Conservation (phyloP, 495 filamentous ascomycete genomes). For the Aspergillus olivimuriae region DNA sequence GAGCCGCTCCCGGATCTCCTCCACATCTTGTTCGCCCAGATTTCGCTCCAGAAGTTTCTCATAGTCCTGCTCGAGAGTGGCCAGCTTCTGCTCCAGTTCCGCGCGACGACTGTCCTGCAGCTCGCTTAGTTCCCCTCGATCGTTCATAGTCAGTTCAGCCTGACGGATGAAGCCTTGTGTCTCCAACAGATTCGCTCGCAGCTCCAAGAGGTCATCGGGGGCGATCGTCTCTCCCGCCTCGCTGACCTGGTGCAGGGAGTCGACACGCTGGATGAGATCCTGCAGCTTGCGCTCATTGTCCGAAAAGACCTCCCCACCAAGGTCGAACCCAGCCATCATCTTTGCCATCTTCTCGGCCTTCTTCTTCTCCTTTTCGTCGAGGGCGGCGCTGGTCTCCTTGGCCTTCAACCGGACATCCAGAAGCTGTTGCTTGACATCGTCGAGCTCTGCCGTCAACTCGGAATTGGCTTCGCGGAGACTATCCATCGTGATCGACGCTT, state of each 20-base stretch:
- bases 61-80: constrained; percentile 70
- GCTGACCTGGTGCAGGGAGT: constrained; percentile 69
- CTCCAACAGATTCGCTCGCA: constrained; percentile 73
- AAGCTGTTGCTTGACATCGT: constrained; percentile 94
- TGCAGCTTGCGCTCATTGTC: constrained; percentile 82
- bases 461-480: constrained; percentile 91
- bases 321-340: constrained; percentile 99
- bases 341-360: constrained; percentile 99
- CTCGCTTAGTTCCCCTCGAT: constrained; percentile 54
- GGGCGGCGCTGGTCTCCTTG: constrained; percentile 77
- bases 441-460: constrained; percentile 83
- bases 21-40: constrained; percentile 67
- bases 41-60: constrained; percentile 75
- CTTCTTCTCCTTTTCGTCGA: constrained; percentile 96
- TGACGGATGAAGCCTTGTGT: constrained; percentile 90
- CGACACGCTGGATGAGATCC: constrained; percentile 72
- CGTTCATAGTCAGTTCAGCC: constrained; percentile 75
- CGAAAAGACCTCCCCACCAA: constrained; percentile 83
- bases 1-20: constrained; percentile 73
- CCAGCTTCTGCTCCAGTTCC: constrained; percentile 68
- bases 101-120: constrained; percentile 58
- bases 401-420: constrained; percentile 92
- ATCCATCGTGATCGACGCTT: constrained; percentile 96
- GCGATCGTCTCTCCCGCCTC: constrained; percentile 70
- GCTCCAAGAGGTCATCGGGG: constrained; percentile 69